phyloP scores from a whole-genome alignment of 768 basidiomycete species.

The Trametes sanguinea region DNA sequence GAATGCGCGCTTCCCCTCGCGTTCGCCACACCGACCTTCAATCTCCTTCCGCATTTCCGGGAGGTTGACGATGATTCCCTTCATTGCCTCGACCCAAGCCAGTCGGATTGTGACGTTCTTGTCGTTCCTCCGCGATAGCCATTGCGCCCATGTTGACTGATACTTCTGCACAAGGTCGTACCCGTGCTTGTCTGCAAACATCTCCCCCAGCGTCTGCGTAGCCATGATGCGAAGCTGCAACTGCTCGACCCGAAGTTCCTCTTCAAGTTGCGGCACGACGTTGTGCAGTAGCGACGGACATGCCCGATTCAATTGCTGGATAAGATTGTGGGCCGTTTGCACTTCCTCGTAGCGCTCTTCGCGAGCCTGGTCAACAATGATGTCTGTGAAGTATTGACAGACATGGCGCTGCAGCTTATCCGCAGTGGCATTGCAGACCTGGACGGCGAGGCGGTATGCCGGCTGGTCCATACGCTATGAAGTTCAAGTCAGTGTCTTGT shows the following conservation, averaged over 20 bases:
- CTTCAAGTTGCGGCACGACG: slow-evolving; percentile 91
- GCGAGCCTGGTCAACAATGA: slow-evolving; percentile 62
- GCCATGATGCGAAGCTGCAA: slow-evolving; percentile 71
- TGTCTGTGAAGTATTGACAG: slow-evolving; percentile 90
- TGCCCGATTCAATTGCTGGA: slow-evolving; percentile 77
- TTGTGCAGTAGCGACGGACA: slow-evolving; percentile 84
- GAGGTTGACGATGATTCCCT: slow-evolving; percentile 60
- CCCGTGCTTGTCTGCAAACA: slow-evolving; percentile 81
- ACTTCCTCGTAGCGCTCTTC: slow-evolving; percentile 72
- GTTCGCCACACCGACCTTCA: slow-evolving; percentile 56
- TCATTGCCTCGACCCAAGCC: slow-evolving; percentile 73
- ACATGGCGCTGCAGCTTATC: slow-evolving; percentile 90
- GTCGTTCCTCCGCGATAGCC: slow-evolving; percentile 81
- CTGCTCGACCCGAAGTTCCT: slow-evolving; percentile 81
- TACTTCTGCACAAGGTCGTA: slow-evolving; percentile 78
- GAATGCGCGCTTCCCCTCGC: background rate
- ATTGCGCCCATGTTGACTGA: slow-evolving; percentile 81
- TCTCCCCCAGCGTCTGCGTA: slow-evolving; percentile 85
- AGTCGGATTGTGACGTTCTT: slow-evolving; percentile 69
- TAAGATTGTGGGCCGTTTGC: slow-evolving; percentile 77
- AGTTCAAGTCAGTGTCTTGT: background rate
- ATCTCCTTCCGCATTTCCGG: slow-evolving; percentile 67
- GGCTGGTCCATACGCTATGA: slow-evolving; percentile 68
- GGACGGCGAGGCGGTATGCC: slow-evolving; percentile 78
- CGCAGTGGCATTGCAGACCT: slow-evolving; percentile 80